Evolutionary conservation across 495 filamentous ascomycete genomes (phyloP).

Genomic region (Penicillium coprophilum): DNA sequence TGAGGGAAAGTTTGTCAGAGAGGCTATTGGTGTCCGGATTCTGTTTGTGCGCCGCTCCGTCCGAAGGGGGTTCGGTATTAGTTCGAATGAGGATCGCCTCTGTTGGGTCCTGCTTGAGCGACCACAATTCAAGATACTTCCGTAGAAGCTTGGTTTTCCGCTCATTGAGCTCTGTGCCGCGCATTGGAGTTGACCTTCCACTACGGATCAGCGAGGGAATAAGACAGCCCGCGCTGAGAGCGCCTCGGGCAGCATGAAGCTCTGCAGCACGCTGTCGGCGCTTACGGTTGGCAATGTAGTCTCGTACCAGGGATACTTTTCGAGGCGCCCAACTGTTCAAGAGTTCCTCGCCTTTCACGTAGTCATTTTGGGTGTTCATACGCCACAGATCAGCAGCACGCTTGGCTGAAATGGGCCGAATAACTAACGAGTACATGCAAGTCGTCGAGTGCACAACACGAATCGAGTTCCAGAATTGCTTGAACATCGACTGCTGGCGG

Average conservation of each 20-base stretch:
- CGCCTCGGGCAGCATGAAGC: conserved; percentile 72
- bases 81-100: conserved; percentile 69
- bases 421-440: conserved; percentile 77
- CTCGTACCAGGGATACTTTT: conserved; percentile 80
- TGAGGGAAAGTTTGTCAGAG: conserved; percentile 34
- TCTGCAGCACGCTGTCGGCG: conserved; percentile 70
- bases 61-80: conserved; percentile 72
- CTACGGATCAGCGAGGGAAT: conserved; percentile 36
- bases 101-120: conserved; percentile 68
- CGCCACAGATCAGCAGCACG: conserved; percentile 91
- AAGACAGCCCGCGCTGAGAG: conserved; percentile 53
- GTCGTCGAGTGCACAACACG: conserved; percentile 84
- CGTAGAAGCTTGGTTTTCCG: conserved; percentile 60
- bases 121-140: conserved; percentile 78
- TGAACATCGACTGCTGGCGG: conserved; percentile 81
- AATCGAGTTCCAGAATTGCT: conserved; percentile 78
- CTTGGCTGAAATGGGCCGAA: conserved; percentile 87
- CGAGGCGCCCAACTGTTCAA: conserved; percentile 82
- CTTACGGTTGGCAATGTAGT: conserved; percentile 72
- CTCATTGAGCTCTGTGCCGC: conserved; percentile 50
- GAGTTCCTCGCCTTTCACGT: conserved; percentile 90
- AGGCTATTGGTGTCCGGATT: conserved; percentile 24
- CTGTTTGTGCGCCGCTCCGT: conserved; percentile 54
- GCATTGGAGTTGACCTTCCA: conserved; percentile 42
- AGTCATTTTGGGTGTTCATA: conserved; percentile 92